phyloP scores from a whole-genome alignment of 2,329 filamentous ascomycete genomes.

The Talaromyces sp. region DNA sequence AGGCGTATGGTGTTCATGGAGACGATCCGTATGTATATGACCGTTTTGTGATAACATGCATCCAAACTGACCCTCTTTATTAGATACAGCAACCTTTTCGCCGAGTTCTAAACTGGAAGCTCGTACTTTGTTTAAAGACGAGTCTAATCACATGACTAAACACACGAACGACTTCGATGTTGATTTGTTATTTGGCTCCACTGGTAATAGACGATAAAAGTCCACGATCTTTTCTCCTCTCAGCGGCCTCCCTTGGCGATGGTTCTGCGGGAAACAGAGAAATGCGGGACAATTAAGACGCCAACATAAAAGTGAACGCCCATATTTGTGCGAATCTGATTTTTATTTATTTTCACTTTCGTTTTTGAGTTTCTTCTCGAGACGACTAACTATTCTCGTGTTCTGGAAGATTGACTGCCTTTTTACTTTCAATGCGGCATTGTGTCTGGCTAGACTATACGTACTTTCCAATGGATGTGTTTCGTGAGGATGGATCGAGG shows the following conservation, averaged over 20 bases:
- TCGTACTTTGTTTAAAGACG: not conserved
- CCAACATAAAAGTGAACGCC: not conserved
- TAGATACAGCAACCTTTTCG: constrained; percentile 70
- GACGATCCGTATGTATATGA: constrained; percentile 73
- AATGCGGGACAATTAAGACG: not conserved
- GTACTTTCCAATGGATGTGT: not conserved
- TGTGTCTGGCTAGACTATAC: not conserved
- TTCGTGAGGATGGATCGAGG: not conserved
- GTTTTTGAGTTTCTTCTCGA: not conserved
- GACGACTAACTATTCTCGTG: not conserved
- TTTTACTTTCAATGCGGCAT: not conserved
- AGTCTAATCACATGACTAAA: not conserved
- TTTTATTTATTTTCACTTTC: not conserved
- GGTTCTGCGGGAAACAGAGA: not conserved
- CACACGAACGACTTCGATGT: not conserved
- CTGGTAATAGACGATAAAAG: not conserved
- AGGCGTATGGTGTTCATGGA: constrained; percentile 75
- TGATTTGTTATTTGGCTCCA: not conserved
- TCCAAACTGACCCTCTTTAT: constrained; percentile 26
- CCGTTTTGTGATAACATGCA: not conserved
- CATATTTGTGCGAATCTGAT: not conserved
- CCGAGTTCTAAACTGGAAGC: constrained; percentile 50
- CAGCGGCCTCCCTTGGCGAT: not conserved
- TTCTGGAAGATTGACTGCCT: not conserved
- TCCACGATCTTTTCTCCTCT: not conserved